Evolutionary conservation across 192 early-diverging fungal genomes (phyloP).

Genomic region (Pilaira anomala): DNA sequence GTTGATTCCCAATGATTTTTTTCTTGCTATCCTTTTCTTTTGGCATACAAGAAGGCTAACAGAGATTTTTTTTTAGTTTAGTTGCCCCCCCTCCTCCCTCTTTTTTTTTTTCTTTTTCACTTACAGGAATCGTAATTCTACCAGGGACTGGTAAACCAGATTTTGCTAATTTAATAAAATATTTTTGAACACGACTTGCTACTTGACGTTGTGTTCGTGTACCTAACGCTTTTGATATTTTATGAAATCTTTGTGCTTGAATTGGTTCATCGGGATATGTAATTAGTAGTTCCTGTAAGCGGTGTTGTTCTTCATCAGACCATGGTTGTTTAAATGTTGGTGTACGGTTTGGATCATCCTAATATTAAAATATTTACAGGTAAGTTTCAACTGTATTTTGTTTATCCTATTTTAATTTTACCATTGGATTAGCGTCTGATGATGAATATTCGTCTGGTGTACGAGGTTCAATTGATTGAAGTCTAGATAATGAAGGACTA

Average conservation of each 20-base stretch:
- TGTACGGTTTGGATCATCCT: slow-evolving; percentile 42
- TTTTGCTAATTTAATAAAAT: slow-evolving; percentile 77
- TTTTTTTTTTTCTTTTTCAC: slow-evolving; percentile 22
- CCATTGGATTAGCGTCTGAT: background rate
- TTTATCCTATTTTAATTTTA: background rate
- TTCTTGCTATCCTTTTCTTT: slow-evolving; percentile 16
- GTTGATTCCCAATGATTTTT: background rate
- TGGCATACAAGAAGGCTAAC: slow-evolving; percentile 33
- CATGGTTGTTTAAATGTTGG: slow-evolving; percentile 64
- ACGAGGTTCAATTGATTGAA: slow-evolving; percentile 21
- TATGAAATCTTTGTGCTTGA: slow-evolving; percentile 64
- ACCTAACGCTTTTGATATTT: slow-evolving; percentile 66
- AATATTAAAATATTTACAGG: no score
- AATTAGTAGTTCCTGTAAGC: slow-evolving; percentile 56
- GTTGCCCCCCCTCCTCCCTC: no score
- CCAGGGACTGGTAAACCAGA: slow-evolving; percentile 69
- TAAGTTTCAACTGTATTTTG: no score
- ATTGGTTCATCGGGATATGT: slow-evolving; percentile 70
- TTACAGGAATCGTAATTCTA: slow-evolving; percentile 51
- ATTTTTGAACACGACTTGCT: slow-evolving; percentile 75
- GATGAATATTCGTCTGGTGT: slow-evolving; percentile 10
- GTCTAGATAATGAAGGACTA: background rate
- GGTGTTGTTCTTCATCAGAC: slow-evolving; percentile 65
- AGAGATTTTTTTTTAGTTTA: no score
- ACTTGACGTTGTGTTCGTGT: slow-evolving; percentile 72